A percentile compares a stretch with the other conserved stretches of the same genome.
Evolutionary conservation across 1,139 yeast species (phyloP).

Genomic region (Entelexis paramagnoliae): DNA sequence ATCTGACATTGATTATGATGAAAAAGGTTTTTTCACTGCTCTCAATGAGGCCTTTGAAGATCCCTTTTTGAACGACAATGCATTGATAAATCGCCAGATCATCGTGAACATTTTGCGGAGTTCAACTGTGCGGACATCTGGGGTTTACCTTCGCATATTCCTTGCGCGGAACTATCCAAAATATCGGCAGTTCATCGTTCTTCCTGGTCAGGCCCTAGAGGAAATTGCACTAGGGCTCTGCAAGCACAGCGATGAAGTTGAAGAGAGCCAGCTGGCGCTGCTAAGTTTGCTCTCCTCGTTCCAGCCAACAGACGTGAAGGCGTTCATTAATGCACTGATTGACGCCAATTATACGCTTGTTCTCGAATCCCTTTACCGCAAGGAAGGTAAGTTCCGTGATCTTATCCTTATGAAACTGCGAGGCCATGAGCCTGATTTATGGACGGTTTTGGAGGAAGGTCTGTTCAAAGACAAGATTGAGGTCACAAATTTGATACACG

Average conservation of each 20-base stretch:
- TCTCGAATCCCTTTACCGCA: constrained; percentile 46
- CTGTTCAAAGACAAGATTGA: background rate
- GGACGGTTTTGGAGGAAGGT: constrained; percentile 3
- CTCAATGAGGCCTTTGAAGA: constrained; percentile 76
- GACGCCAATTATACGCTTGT: constrained; percentile 49
- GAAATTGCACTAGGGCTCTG: constrained; percentile 40
- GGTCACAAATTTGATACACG: background rate
- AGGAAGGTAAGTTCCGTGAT: constrained; percentile 44
- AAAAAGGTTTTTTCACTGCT: constrained; percentile 43
- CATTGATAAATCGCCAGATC: constrained; percentile 48
- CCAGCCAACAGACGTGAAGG: constrained; percentile 43
- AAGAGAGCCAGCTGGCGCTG: constrained; percentile 64
- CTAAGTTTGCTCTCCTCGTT: constrained; percentile 56
- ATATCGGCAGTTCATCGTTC: constrained; percentile 62
- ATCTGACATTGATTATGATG: constrained; percentile 25
- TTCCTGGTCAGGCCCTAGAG: constrained; percentile 50
- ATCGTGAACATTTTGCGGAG: constrained; percentile 46
- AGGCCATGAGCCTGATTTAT: constrained; percentile 24
- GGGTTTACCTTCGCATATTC: constrained; percentile 45
- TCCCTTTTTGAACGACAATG: constrained; percentile 43
- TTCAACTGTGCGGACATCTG: constrained; percentile 36
- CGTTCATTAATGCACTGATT: constrained; percentile 43
- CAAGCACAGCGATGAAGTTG: constrained; percentile 27
- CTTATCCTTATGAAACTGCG: constrained; percentile 38
- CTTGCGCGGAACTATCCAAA: constrained; percentile 69